These are phyloP conservation scores for Orbilia oligospora DNA, from an alignment of 2,329 filamentous ascomycete species.

Conservation along the genomic window DNA sequence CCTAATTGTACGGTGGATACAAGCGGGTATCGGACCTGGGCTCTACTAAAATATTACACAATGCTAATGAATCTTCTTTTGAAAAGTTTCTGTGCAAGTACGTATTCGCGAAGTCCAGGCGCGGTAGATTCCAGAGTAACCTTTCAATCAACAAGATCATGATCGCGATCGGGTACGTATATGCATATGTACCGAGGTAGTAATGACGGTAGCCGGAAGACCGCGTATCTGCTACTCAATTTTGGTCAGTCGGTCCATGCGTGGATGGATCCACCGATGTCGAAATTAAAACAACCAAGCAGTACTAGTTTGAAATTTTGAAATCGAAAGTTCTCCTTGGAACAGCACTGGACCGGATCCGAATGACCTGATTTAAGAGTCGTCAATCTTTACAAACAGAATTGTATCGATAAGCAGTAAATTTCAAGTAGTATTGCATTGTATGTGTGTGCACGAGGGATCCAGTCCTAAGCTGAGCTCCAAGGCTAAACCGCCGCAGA, in stretches of 20 bases:
- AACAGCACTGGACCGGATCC: not conserved
- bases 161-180: not conserved
- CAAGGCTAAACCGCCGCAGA: too few species aligned
- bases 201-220: not conserved
- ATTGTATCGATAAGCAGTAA: not conserved
- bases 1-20: not conserved
- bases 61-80: not conserved
- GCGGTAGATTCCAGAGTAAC: not conserved
- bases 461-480: too few species aligned
- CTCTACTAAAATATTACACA: conserved; percentile 3
- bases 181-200: conserved; percentile 5
- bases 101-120: not conserved
- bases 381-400: not conserved
- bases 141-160: not conserved
- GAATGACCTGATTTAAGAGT: not conserved
- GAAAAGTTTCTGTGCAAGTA: too few species aligned
- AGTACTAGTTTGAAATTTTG: too few species aligned
- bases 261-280: too few species aligned
- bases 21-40: conserved; percentile 11
- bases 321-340: not conserved
- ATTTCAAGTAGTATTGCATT: too few species aligned
- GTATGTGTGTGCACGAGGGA: too few species aligned
- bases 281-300: not conserved
- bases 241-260: not conserved
- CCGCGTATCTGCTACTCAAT: not conserved